Base-by-base conservation (phyloP, 2,329 filamentous ascomycete species). In the Trichoderma polysporum region DNA sequence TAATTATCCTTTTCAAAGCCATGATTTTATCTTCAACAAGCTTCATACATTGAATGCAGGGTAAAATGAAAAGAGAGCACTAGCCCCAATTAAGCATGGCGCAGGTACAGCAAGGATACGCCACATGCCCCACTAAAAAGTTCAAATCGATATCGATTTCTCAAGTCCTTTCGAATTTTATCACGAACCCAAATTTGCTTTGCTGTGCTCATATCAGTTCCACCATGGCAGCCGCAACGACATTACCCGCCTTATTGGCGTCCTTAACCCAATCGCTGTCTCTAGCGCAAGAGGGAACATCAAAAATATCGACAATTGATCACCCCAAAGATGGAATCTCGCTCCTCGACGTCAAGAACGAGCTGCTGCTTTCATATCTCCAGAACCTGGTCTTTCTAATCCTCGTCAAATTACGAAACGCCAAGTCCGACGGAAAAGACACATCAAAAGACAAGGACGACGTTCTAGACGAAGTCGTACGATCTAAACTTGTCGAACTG, bases 291-390 rank as follows among this genome's bases (percentile, higher is more conserved):
- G 88, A 93, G 67, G 88, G 90, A 6, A 84, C 90, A 0, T 87
- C 90, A 0, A 86, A 86, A 57, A 76, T 88, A 19, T 76, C 84
- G n/a, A 78, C 83, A 15, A 86, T 96, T 68, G 82, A 90, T 57
- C 87, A 91, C n/a, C 90, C 91, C 1, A 85, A 90, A 70, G 89
- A 97, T 73, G 94, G 95, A 75, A 95, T 99, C 67, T 97, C 95
- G 0, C 88, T 99, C 1, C 89, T 99, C 74, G 93, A 98, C 76
- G 89, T 92, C 70, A 99, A 99, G 82, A 98, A 96, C 79, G 95
- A 99, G 76, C 85, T 99, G n/a, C 88, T 99, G 19, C 88, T 99
- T 45, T 94, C 94, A 4, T 99, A 99, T 79, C 84, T 99, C 0
- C 94, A 99, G 74, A 96, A 97, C 74, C 87, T 98, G 4, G 92